A percentile compares a stretch with the other conserved stretches of the same genome.
These are phyloP conservation scores for Pachyrhizus erosus DNA, from an alignment of 306 rosid genomes.

Conservation along the genomic window DNA sequence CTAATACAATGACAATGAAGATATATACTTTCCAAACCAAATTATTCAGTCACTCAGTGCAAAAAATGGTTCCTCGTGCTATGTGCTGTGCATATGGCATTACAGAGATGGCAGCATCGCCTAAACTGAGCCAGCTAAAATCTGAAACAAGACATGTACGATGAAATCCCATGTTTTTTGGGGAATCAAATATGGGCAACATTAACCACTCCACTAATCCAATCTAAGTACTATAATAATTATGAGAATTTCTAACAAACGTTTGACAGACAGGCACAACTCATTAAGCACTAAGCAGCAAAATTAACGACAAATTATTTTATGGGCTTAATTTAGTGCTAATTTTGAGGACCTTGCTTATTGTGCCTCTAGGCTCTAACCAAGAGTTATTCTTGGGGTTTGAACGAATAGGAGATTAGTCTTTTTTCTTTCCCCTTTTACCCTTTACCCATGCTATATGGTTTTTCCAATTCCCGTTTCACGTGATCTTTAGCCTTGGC, in stretches of 20 bases:
- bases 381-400: slow-evolving; percentile 77
- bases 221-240: slow-evolving; percentile 49
- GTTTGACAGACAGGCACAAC: slow-evolving; percentile 84
- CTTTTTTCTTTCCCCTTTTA: slow-evolving; percentile 42
- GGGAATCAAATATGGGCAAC: slow-evolving; percentile 84
- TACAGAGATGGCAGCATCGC: slow-evolving; percentile 38
- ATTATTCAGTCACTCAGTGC: slow-evolving; percentile 35
- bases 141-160: slow-evolving; percentile 62
- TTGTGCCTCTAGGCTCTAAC: slow-evolving; percentile 57
- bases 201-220: slow-evolving; percentile 77
- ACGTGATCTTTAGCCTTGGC: slow-evolving; percentile 50
- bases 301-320: slow-evolving; percentile 53
- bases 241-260: slow-evolving; percentile 54
- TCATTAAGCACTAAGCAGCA: slow-evolving; percentile 74
- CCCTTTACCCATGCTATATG: slow-evolving; percentile 41
- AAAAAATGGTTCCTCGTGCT: slow-evolving; percentile 43
- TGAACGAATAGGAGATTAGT: slow-evolving; percentile 38
- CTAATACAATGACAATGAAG: slow-evolving; percentile 29
- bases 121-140: slow-evolving; percentile 47
- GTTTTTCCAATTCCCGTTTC: slow-evolving; percentile 39
- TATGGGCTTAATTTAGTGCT: slow-evolving; percentile 59
- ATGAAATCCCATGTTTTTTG: slow-evolving; percentile 72
- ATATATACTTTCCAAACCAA: not conserved
- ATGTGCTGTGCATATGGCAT: slow-evolving; percentile 45
- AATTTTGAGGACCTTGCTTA: slow-evolving; percentile 80